Base-by-base conservation (phyloP, 805 yeast species). In the Sugiyamaella mastotermitis region DNA sequence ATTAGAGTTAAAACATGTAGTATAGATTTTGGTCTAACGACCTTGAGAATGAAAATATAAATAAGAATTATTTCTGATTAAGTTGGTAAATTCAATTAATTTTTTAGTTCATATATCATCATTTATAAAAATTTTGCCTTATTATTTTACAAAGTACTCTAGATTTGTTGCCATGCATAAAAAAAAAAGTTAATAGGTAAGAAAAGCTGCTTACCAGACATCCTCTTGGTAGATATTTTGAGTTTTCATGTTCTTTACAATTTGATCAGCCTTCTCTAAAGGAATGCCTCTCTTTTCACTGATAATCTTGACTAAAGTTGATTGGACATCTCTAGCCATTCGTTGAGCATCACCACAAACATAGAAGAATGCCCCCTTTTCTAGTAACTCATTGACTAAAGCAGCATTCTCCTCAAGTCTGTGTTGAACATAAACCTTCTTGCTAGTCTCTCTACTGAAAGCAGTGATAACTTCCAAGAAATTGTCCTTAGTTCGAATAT, bases 281-380 rank as follows among this genome's bases (percentile, higher is more conserved):
- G 79, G 48, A 20, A 86, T 62, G n/a, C 70, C 73, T 54, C 88
- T 79, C 47, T 76, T 74, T 40, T 72, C 59, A 32, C 78, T 61
- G 33, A 88, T 58, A 41, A 92, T 79, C 45, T 72, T 67, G 10
- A 71, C 70, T 43, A 90, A 68, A 1, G 90, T 69, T 31, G 68
- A 60, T 52, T 83, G 87, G 7, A 90, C 97, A 56, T 87, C 95
- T 64, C 90, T 81, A 3, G 97, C 96, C 98, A 90, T 92, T 48
- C 74, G 76, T 20, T 83, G 75, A 18, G 98, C 97, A 65, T 92
- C 97, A 58, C 97, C 98, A 71, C 98, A 90, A 26, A 90, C 95
- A 60, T 92, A 90, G 49, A 90, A 72, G 59, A 78, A 83, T 0
- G 95, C 97, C 41, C 95, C 96, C 31, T 62, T 45, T 33, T 63